A percentile compares a stretch with the other conserved stretches of the same genome.
These are phyloP conservation scores for Heteromeles arbutifolia DNA, from an alignment of 306 rosid genomes.

Conservation along the genomic window DNA sequence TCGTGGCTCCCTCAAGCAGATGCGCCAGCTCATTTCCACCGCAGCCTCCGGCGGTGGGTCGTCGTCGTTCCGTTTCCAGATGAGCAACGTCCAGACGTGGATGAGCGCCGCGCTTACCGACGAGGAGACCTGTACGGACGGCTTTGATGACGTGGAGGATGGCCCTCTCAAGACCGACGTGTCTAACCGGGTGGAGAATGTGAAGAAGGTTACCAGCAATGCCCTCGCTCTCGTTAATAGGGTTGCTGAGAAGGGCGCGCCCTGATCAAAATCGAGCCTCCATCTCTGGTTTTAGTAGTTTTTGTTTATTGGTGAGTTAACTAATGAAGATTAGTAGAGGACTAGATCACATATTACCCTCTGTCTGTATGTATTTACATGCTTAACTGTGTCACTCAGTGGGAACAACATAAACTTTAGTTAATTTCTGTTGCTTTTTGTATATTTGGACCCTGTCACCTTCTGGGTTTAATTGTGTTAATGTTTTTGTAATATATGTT, in stretches of 20 bases:
- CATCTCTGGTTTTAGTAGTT: neutral
- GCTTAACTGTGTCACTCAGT: too few relatives aligned
- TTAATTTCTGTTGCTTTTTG: neutral
- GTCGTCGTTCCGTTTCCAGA: slow-evolving; percentile 60
- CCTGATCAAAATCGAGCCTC: slow-evolving; percentile 13
- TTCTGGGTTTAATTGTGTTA: neutral
- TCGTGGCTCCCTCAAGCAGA: slow-evolving; percentile 82
- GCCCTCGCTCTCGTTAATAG: slow-evolving; percentile 81
- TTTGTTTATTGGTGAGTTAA: neutral
- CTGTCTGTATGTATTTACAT: neutral
- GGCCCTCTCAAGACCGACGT: slow-evolving; percentile 54
- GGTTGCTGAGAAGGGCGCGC: slow-evolving; percentile 46
- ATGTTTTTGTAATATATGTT: neutral
- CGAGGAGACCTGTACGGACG: slow-evolving; percentile 94
- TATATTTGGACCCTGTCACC: neutral
- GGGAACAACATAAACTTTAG: too few relatives aligned
- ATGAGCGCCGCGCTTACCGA: slow-evolving; percentile 98
- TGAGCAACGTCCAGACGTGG: slow-evolving; percentile 99
- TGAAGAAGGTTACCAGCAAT: slow-evolving; percentile 78
- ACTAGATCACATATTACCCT: neutral
- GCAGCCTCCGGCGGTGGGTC: slow-evolving; percentile 17
- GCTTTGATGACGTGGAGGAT: slow-evolving; percentile 60
- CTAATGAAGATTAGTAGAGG: neutral
- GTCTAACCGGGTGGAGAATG: slow-evolving; percentile 31
- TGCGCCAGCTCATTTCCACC: slow-evolving; percentile 37